Conservation (phyloP, 495 filamentous ascomycete species). For the Penicillium coprophilum region DNA sequence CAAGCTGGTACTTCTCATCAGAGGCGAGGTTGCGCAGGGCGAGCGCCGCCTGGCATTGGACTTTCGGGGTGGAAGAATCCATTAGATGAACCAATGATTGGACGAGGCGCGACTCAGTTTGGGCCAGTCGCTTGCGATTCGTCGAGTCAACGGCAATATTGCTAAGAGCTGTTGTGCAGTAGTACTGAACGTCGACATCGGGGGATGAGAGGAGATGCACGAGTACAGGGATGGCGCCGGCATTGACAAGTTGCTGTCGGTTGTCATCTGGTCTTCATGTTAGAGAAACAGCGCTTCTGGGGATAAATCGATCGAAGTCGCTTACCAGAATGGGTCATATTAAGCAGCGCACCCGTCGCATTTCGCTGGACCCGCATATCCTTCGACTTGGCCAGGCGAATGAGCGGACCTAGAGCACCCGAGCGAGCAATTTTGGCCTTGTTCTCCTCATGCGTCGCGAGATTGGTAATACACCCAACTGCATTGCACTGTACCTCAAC, state of each 20-base stretch:
- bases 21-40: constrained; percentile 94
- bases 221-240: constrained; percentile 92
- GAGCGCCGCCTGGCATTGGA: constrained; percentile 95
- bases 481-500: constrained; percentile 99
- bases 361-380: constrained; percentile 99
- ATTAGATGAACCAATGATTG: constrained; percentile 93
- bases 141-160: constrained; percentile 94
- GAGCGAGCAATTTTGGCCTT: constrained; percentile 98
- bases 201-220: constrained; percentile 88
- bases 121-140: constrained; percentile 86
- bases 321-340: constrained; percentile 99
- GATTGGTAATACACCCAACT: constrained; percentile 96
- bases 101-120: constrained; percentile 84
- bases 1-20: constrained; percentile 97
- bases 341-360: constrained; percentile 91
- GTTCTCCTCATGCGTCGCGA: constrained; percentile 98
- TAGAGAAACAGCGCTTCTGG: constrained; percentile 1
- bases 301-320: background rate
- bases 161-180: constrained; percentile 96
- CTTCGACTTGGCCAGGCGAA: constrained; percentile 90
- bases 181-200: constrained; percentile 98
- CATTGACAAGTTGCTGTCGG: constrained; percentile 92
- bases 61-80: constrained; percentile 95
- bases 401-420: constrained; percentile 86
- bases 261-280: constrained; percentile 74